Evolutionary conservation across 1,139 yeast species (phyloP), one percentile per base, ranked within the genome.

Genomic region (Diutina pseudorugosa): DNA sequence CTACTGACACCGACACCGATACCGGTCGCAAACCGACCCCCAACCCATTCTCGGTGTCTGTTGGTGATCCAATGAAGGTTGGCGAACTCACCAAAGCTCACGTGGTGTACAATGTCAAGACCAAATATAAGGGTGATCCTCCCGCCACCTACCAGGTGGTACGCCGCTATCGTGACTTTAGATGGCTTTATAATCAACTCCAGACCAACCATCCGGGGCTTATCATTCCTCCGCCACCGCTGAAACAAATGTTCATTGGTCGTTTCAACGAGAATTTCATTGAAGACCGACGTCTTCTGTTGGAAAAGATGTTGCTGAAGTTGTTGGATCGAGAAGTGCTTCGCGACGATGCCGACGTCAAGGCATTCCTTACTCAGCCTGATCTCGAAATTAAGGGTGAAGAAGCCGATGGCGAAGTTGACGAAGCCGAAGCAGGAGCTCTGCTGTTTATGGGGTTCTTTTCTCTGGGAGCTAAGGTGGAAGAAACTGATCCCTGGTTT

Each of bases 151-250:
- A 63, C 8, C 66, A 67, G 2, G 95, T 88, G 0, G 75, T 86
- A 4, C 74, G 96, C 61, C 76, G 96, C 57, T 89, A 89, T 65
- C 79, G 82, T 55, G 96, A 89, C 64, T 89, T 89, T 67, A 72
- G 78, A 72, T 73, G 98, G 98, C 75, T 93, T 27, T 91, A 89
- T 66, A 89, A 89, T 59, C 96, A 93, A 60, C 72, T 93, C 40
- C 89, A 87, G 62, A 79, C 80, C 58, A 88, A 85, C 60, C 90
- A 93, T 62, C 95, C 96, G 33, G 98, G 98, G 0, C 74, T 79
- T 54, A 85, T 94, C 45, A 83, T 94, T 27, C 98, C 98, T 0
- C 96, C 98, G 0, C 98, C 98, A 11, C 98, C 99, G 1, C 88
- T 89, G 42, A 94, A 94, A 63, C 98, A 93, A 66, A 87, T 89